Base-by-base conservation (phyloP, 306 rosid species). In the Nissolia schottii region DNA sequence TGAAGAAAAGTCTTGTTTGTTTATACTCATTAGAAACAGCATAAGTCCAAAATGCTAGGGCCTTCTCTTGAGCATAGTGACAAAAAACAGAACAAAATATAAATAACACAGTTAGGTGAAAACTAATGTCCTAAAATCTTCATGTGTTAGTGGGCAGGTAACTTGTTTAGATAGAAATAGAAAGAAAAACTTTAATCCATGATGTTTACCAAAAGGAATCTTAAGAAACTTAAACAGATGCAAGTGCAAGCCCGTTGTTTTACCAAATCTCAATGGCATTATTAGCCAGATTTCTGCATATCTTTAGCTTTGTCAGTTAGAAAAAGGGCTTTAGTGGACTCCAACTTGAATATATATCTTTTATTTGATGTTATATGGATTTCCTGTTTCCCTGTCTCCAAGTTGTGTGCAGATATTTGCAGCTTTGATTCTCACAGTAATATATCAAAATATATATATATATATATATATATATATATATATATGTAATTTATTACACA, bases 271-370 rank as follows among this genome's bases (percentile, higher is more conserved):
- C n/a, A 46, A 37, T 73, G 70, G 67, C 14, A 62, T 73, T 65
- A 75, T 70, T 66, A 74, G 56, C 71, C 71, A 79, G 34, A 75
- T 40, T 58, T 64, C 80, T 65, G 65, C 61, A 75, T 74, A 71
- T 72, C 34, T 75, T 82, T 74, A 29, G 40, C 51, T 45, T 41
- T 65, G 77, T 76, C 61, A 72, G 77, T 71, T 61, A 76, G 51
- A 72, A 58, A 67, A 58, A 67, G 48, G 64, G 71, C 77, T 67
- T 27, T 72, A 83, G 85, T 80, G 84, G 82, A 72, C 75, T 84
- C 85, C 84, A 80, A 80, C 85, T 55, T 77, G 82, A 80, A 80
- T 62, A 76, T 72, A 72, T 83, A 82, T 79, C 65, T 67, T 80
- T 76, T 79, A 67, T 45, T 71, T 67, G 70, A 77, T 71, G n/a